phyloP scores from a whole-genome alignment of 345 rosid species.

The Populus pruinosa region DNA sequence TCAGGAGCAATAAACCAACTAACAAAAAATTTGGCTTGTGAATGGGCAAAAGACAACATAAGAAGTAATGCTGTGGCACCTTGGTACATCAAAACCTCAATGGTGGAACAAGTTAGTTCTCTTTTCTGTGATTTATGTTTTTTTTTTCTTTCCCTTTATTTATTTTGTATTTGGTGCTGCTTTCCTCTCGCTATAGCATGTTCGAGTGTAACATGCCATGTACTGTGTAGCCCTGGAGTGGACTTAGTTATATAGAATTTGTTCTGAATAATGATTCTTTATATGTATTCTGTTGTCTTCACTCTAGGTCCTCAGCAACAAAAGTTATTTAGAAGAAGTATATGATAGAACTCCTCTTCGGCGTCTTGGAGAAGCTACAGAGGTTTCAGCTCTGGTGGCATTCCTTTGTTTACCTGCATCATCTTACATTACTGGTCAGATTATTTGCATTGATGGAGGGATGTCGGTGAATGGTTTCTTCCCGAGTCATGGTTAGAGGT shows the following conservation, averaged over 20 bases:
- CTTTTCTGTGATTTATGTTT: neutral
- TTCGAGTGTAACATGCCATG: neutral
- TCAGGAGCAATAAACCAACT: slow-evolving; percentile 78
- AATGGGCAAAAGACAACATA: slow-evolving; percentile 83
- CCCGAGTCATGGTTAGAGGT: slow-evolving; percentile 39
- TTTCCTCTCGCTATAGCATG: neutral
- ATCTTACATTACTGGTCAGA: slow-evolving; percentile 73
- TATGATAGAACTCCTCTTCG: slow-evolving; percentile 53
- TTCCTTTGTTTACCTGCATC: slow-evolving; percentile 78
- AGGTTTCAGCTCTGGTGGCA: slow-evolving; percentile 66
- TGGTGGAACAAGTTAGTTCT: slow-evolving; percentile 73
- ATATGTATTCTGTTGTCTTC: neutral
- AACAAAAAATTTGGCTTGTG: slow-evolving; percentile 67
- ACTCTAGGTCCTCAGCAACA: slow-evolving; percentile 37
- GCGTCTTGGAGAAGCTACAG: slow-evolving; percentile 58
- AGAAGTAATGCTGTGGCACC: slow-evolving; percentile 82
- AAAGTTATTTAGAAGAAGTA: slow-evolving; percentile 50
- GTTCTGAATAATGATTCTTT: neutral
- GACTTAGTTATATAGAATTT: neutral
- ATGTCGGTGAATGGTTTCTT: slow-evolving; percentile 63
- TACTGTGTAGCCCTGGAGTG: too few species aligned
- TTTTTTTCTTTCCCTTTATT: neutral
- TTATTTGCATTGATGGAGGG: slow-evolving; percentile 62
- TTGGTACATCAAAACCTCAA: slow-evolving; percentile 78
- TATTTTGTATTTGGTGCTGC: neutral